Percentiles rank a stretch among this genome's conserved stretches.
Conservation (phyloP, 163 green algal species). For the Chloroidium sp. region DNA sequence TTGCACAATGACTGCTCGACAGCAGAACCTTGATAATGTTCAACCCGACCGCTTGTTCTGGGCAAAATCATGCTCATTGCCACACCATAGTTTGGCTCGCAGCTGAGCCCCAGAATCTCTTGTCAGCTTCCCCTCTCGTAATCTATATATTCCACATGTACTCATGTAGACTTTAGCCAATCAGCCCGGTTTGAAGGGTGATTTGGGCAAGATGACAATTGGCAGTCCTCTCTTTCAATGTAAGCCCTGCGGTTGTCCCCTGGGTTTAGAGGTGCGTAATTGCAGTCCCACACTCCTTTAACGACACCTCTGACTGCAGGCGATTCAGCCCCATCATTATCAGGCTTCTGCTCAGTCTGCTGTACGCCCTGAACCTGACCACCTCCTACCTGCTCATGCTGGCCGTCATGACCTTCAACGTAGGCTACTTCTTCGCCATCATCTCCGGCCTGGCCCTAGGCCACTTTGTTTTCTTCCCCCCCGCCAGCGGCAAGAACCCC, state of each 20-base stretch:
- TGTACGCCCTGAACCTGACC: constrained; percentile 22
- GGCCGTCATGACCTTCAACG: constrained; percentile 35
- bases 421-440: constrained; percentile 25
- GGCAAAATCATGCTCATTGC: no score
- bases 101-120: no score
- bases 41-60: no score
- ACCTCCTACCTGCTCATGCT: constrained; percentile 29
- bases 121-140: no score
- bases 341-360: background rate
- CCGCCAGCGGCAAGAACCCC: background rate
- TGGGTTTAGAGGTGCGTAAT: background rate
- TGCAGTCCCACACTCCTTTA: background rate
- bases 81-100: no score
- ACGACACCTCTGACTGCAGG: background rate
- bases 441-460: constrained; percentile 19
- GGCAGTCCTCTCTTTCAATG: background rate
- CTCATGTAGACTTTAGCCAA: background rate
- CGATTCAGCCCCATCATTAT: background rate
- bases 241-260: background rate
- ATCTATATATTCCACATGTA: no score
- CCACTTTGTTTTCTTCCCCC: constrained; percentile 33
- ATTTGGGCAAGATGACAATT: background rate
- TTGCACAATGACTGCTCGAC: no score
- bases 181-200: background rate
- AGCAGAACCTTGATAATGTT: no score